phyloP scores from a whole-genome alignment of 768 basidiomycete genomes.

The Trametes elegans region DNA sequence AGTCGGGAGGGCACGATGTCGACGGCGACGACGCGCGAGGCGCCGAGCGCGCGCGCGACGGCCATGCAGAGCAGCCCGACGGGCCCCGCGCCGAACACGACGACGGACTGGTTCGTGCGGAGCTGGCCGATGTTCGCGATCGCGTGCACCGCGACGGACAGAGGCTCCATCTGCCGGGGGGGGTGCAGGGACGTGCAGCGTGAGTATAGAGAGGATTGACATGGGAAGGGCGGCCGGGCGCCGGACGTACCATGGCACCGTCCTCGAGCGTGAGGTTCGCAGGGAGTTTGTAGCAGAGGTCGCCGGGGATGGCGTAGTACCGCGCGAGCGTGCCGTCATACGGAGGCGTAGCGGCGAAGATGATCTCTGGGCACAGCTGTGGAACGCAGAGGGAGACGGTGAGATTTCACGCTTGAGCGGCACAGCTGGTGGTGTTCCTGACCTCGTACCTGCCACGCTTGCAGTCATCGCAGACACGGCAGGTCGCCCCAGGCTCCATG shows the following conservation, averaged over 20 bases:
- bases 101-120: conserved; percentile 71
- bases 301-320: conserved; percentile 84
- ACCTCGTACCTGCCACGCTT: conserved; percentile 85
- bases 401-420: no score
- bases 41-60: conserved; percentile 92
- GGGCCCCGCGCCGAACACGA: conserved; percentile 88
- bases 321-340: conserved; percentile 86
- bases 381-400: not conserved
- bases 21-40: conserved; percentile 78
- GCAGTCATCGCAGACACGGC: conserved; percentile 80
- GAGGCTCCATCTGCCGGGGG: conserved; percentile 77
- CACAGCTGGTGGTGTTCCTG: not conserved
- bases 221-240: not conserved
- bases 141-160: conserved; percentile 90
- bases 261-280: conserved; percentile 87
- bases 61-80: conserved; percentile 91
- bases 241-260: conserved; percentile 74
- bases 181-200: no score
- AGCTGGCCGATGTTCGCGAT: conserved; percentile 75
- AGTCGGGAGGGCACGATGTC: conserved; percentile 77
- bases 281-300: conserved; percentile 82
- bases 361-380: conserved; percentile 82
- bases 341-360: conserved; percentile 92
- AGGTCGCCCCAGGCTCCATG: conserved; percentile 87
- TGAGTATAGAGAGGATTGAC: not conserved